A percentile compares a stretch with the other conserved stretches of the same genome.
Evolutionary conservation across 106 monocot species (phyloP).

Genomic region (Acorus calamus): DNA sequence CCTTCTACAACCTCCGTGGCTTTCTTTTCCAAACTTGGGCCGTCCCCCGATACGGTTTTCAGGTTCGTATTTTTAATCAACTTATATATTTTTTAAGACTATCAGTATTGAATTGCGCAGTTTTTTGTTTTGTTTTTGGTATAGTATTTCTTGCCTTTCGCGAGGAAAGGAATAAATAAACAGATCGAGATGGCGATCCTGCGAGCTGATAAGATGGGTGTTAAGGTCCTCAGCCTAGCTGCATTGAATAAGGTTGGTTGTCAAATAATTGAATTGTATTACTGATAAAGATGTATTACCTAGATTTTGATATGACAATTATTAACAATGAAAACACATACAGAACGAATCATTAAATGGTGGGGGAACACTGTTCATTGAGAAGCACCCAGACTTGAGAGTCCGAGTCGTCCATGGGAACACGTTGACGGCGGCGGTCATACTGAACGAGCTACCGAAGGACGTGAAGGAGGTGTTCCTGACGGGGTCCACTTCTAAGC

Average conservation of each 20-base stretch:
- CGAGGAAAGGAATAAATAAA: slow-evolving; percentile 80
- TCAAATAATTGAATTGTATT: too few species aligned
- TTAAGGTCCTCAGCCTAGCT: slow-evolving; percentile 91
- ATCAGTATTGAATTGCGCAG: too few species aligned
- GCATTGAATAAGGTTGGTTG: slow-evolving; percentile 81
- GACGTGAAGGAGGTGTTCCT: background rate
- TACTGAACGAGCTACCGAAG: background rate
- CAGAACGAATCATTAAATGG: background rate
- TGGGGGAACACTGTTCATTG: background rate
- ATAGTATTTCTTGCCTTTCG: slow-evolving; percentile 90
- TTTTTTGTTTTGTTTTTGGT: slow-evolving; percentile 1
- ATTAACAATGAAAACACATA: background rate
- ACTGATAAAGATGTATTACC: too few species aligned
- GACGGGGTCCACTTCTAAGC: too few species aligned
- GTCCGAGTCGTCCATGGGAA: background rate
- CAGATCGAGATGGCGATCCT: slow-evolving; percentile 85
- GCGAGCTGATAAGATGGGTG: slow-evolving; percentile 82
- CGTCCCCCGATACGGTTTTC: slow-evolving; percentile 80
- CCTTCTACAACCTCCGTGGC: slow-evolving; percentile 72
- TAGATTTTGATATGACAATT: too few species aligned
- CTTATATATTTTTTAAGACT: too few species aligned
- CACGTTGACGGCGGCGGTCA: slow-evolving; percentile 1
- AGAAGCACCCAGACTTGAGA: slow-evolving; percentile 1
- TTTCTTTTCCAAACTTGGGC: slow-evolving; percentile 62
- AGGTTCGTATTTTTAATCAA: slow-evolving; percentile 22